Evolutionary conservation across 2,329 filamentous ascomycete genomes (phyloP).

Genomic region (Bipolaris cookei): DNA sequence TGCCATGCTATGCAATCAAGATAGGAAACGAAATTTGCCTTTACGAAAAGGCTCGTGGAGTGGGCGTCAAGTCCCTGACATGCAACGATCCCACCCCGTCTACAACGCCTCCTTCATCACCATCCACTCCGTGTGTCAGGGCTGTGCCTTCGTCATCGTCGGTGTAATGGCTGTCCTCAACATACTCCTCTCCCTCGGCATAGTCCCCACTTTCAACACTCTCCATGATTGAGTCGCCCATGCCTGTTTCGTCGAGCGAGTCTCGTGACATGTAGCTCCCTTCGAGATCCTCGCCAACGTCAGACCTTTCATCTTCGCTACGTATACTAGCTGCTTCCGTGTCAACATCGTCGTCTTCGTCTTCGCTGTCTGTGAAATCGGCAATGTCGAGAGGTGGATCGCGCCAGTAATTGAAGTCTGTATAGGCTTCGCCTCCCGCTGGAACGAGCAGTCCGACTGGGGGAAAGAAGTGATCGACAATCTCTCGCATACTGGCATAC

Average conservation of each 20-base stretch:
- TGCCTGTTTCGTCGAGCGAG: slow-evolving; percentile 54
- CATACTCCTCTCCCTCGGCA: slow-evolving; percentile 29
- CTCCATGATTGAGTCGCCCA: slow-evolving; percentile 59
- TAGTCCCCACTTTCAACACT: slow-evolving; percentile 54
- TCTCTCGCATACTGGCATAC: slow-evolving; percentile 95
- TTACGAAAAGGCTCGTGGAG: slow-evolving; percentile 26
- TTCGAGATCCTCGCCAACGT: slow-evolving; percentile 55
- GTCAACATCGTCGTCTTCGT: slow-evolving; percentile 48
- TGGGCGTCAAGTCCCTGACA: slow-evolving; percentile 29
- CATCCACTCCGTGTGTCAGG: slow-evolving; percentile 17
- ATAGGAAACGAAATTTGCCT: slow-evolving; percentile 6
- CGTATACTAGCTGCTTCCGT: slow-evolving; percentile 50
- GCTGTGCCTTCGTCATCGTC: slow-evolving; percentile 31
- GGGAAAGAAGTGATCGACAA: slow-evolving; percentile 98
- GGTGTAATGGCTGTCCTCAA: slow-evolving; percentile 27
- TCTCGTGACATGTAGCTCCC: slow-evolving; percentile 65
- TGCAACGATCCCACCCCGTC: slow-evolving; percentile 20
- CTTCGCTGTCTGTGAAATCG: slow-evolving; percentile 85
- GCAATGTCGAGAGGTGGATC: slow-evolving; percentile 82
- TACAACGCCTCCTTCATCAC: slow-evolving; percentile 5
- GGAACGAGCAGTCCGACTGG: slow-evolving; percentile 86
- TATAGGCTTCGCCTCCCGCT: slow-evolving; percentile 90
- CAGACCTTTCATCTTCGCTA: slow-evolving; percentile 61
- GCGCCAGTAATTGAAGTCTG: slow-evolving; percentile 97
- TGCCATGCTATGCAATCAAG: slow-evolving; percentile 26